Evolutionary conservation across 805 yeast species (phyloP).

Genomic region (Candida patagonica): DNA sequence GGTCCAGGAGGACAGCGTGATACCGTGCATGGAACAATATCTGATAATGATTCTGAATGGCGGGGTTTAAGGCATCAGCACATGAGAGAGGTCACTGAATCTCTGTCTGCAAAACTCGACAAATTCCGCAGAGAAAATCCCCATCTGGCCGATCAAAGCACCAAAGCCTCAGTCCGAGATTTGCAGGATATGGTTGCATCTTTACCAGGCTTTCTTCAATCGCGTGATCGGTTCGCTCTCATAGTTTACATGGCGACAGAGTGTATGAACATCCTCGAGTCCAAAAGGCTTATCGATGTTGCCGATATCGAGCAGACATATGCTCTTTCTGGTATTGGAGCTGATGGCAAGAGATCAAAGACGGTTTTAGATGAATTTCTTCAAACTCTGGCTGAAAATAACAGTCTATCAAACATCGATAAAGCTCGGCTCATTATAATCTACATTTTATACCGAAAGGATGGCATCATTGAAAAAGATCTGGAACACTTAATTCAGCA

Average conservation of each 20-base stretch:
- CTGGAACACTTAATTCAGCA: constrained; percentile 59
- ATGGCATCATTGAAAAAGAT: constrained; percentile 61
- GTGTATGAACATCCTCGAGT: constrained; percentile 51
- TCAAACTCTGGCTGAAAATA: constrained; percentile 38
- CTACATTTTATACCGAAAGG: constrained; percentile 76
- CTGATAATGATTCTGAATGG: constrained; percentile 67
- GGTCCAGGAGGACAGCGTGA: constrained; percentile 40
- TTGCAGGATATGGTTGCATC: constrained; percentile 57
- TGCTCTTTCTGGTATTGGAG: constrained; percentile 53
- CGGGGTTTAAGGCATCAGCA: constrained; percentile 59
- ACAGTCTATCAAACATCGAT: constrained; percentile 46
- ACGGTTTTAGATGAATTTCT: constrained; percentile 56
- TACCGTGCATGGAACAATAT: constrained; percentile 39
- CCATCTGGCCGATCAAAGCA: constrained; percentile 56
- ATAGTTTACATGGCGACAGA: constrained; percentile 40
- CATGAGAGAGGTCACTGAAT: constrained; percentile 62
- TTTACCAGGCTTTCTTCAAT: constrained; percentile 29
- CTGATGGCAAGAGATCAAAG: constrained; percentile 52
- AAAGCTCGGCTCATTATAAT: constrained; percentile 65
- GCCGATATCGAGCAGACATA: constrained; percentile 83
- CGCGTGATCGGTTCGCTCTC: constrained; percentile 28
- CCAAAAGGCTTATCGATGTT: constrained; percentile 52
- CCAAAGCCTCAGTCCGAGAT: constrained; percentile 59
- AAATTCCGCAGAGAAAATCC: constrained; percentile 67
- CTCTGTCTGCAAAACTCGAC: constrained; percentile 46